Base-by-base conservation (phyloP, 345 rosid genomes). In the Durio zibethinus region DNA sequence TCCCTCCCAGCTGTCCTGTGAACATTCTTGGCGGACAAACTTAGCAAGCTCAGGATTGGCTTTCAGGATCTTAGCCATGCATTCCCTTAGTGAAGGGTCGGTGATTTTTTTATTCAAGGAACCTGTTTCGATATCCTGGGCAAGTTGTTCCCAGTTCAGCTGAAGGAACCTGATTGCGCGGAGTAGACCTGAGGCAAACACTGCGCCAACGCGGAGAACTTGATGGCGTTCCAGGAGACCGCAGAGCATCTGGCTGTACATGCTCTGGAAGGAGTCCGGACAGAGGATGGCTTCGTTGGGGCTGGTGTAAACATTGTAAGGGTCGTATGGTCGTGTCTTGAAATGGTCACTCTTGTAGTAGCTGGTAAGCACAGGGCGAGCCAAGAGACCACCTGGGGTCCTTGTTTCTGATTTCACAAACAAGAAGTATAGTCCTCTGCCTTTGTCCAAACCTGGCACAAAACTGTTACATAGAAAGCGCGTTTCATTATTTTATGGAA, bases 221-320 rank as follows among this genome's bases (percentile, higher is more conserved):
- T 83, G 84, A 14, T 88, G 78, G 23, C 94, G 93, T 82, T 90
- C 91, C 27, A 87, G 83, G 16, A 96, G 89, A 35, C 99, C 98
- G 42, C 93, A 96, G 0, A 96, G 89, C 97, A 96, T 93, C 73
- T 96, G 98, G 54, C 90, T 57, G 80, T 96, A 93, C 99, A 93
- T 96, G 88, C 99, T 93, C 80, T 93, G 99, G 87, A 87, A 91
- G 1, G 98, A 90, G 76, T 96, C 99, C 0, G 90, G 70, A 77
- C 99, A 96, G 25, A 96, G 98, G 62, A 96, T 89, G 50, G 99
- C 88, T 72, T 92, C 99, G 82, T 88, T 92, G 29, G 99, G 98
- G 88, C 99, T 96, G 0, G 98, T 96, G 90, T 89, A 89, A 10
- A 90, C 94, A 42, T 84, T 92, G 83, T 92, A 96, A 0, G 99